phyloP scores from a whole-genome alignment of 495 filamentous ascomycete genomes.

The Platismatia glauca region DNA sequence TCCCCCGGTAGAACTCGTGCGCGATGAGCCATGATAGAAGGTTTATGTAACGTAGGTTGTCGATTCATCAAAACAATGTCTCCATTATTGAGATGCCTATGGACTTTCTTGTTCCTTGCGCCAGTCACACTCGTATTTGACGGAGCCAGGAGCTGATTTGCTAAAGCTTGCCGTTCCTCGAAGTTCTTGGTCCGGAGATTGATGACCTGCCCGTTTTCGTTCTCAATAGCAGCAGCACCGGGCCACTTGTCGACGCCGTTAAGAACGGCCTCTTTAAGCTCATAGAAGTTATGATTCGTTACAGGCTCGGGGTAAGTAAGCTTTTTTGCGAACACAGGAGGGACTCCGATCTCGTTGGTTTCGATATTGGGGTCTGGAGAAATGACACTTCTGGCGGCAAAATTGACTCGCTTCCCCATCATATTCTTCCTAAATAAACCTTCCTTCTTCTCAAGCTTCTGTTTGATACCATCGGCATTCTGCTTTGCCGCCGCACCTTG shows the following conservation, averaged over 20 bases:
- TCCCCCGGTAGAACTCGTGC: conserved; percentile 87
- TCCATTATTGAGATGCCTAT: conserved; percentile 89
- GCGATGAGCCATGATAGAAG: conserved; percentile 98
- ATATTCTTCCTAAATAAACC: conserved; percentile 98
- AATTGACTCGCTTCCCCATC: conserved; percentile 99
- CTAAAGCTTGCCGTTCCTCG: conserved; percentile 76
- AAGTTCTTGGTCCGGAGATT: conserved; percentile 76
- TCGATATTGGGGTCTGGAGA: conserved; percentile 98
- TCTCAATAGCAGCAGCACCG: conserved; percentile 87
- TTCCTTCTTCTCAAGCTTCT: conserved; percentile 97
- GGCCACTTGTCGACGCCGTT: conserved; percentile 93
- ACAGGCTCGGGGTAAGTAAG: conserved; percentile 96
- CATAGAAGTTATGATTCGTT: conserved; percentile 91
- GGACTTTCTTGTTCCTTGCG: conserved; percentile 87
- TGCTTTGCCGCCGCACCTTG: conserved; percentile 60
- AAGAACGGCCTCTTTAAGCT: conserved; percentile 90
- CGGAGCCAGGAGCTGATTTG: conserved; percentile 88
- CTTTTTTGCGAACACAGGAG: conserved; percentile 91
- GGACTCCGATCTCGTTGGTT: conserved; percentile 96
- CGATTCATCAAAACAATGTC: conserved; percentile 99
- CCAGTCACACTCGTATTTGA: conserved; percentile 66
- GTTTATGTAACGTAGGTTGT: conserved; percentile 98
- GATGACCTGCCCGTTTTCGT: conserved; percentile 85
- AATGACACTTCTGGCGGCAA: conserved; percentile 94
- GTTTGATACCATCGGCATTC: conserved; percentile 85